Base-by-base conservation (phyloP, 352 stramenopile species). In the Phytophthora uliginosa region DNA sequence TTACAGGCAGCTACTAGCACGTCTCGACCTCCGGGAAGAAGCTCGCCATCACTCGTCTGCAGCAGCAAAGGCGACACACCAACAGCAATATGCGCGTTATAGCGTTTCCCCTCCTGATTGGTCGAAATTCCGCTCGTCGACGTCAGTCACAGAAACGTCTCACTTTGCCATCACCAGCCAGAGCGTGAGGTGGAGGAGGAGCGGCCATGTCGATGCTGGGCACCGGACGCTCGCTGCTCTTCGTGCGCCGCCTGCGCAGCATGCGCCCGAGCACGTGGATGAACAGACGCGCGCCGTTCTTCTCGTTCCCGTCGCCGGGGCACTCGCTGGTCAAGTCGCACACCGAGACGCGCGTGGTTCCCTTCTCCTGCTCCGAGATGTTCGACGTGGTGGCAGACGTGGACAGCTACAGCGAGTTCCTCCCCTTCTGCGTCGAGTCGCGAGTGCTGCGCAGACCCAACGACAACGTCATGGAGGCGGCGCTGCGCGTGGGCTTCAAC, bases 361-460 rank as follows among this genome's bases (percentile, higher is more conserved):
- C 89, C 20, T 95, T 94, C 73, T 88, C 85, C 36, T 82, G 74
- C 51, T 75, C 85, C 31, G 83, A 94, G 42, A 94, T 95, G 89
- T 95, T 88, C 69, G 86, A 92, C 57, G 89, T 95, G 12, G 87
- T 95, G 28, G 87, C 80, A 0, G 86, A 95, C 50, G 89, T 95
- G 26, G 73, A 86, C 45, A 73, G 71, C 15, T 95, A 95, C 77
- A 74, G 73, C 60, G 81, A 92, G 62, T 95, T 95, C 68, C 69
- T 95, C 47, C 89, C 89, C 38, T 95, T 95, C 68, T 95, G 89
- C 57, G 87, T 94, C 31, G 81, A 94, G 57, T 95, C 89, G 34
- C 78, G 81, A 36, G 84, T 95, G 62, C 74, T 95, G 65, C 79
- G 86, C 24, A 77, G 77, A 3, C 83, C 85, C 20, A 92, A 91